Evolutionary conservation across 1,284 basidiomycete species (phyloP).

Genomic region (Ceratobasidium sp.): DNA sequence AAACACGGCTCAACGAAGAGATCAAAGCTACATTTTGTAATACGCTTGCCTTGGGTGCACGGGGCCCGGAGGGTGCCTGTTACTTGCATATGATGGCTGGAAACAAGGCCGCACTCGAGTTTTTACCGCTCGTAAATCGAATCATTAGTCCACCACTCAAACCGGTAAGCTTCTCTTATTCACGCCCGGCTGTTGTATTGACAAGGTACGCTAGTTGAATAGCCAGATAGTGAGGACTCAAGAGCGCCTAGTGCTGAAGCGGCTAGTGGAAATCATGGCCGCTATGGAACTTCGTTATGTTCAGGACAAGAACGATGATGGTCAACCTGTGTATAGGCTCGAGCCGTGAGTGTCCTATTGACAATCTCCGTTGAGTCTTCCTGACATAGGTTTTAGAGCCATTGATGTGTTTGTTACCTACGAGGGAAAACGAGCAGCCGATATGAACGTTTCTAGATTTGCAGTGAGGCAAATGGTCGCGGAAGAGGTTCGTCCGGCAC

Average conservation of each 20-base stretch:
- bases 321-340: conserved; percentile 86
- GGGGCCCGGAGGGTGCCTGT: conserved; percentile 19
- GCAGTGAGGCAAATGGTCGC: conserved; percentile 92
- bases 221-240: conserved; percentile 86
- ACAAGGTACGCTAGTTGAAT: conserved; percentile 68
- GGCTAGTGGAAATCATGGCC: conserved; percentile 90
- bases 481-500: conserved; percentile 73
- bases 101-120: conserved; percentile 68
- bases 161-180: conserved; percentile 67
- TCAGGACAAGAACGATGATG: conserved; percentile 90
- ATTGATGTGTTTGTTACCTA: conserved; percentile 97
- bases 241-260: conserved; percentile 74
- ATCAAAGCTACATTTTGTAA: conserved; percentile 76
- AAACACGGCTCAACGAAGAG: conserved; percentile 80
- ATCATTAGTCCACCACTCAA: conserved; percentile 93
- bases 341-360: conserved; percentile 76
- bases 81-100: conserved; percentile 43
- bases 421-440: conserved; percentile 87
- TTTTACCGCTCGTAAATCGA: conserved; percentile 88
- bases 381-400: conserved; percentile 74
- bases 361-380: not conserved
- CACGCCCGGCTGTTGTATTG: not conserved
- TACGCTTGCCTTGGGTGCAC: conserved; percentile 7
- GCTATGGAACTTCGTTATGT: conserved; percentile 86
- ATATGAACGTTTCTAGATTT: conserved; percentile 86